Base-by-base conservation (phyloP, 73 alveolate species). In the Paramecium tetraurelia region DNA sequence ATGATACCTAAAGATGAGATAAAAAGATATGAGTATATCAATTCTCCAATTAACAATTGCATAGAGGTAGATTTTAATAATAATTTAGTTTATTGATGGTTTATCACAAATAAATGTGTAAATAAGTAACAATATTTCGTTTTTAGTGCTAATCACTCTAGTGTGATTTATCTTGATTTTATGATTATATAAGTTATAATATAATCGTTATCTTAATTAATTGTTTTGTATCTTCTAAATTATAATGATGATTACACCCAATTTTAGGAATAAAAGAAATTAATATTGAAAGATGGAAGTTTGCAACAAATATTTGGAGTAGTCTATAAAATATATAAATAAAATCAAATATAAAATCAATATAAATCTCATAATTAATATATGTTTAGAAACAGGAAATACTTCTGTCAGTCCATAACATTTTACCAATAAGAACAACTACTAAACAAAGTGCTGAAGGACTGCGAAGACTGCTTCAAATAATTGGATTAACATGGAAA, bases 401-500 rank as follows among this genome's bases (percentile, higher is more conserved):
- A 72, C 59, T 72, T 72, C 86, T 72, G 53, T 38, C 18, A 72
- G 46, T 72, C 86, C 36, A 72, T 72, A 12, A 33, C 63, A 72
- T 72, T 72, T 38, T 72, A 72, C 14, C 59, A 72, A 72, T 29
- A 43, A 36, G 86, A 72, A 22, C 27, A 36, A 22, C 20, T 33
- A 35, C 29, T 72, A 29, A 29, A 72, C 10, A 72, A 72, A 10
- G 59, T 72, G 9, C 14, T 40, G 38, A 35, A 72, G 27, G 86
- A 72, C 33, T 33, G 59, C 27, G 90, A 40, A 24, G 90, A 80
- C 8, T 80, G 90, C 57, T 80, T 41, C 16, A 80, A 43, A 80
- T 3, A 48, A 44, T 80, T 80, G 29, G 90, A 80, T 20, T 14
- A 80, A 46, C 90, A 80, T 43, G 90, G 90, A 20, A 80, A 80